Base-by-base conservation (phyloP, 345 rosid species). In the Anacardium occidentale region DNA sequence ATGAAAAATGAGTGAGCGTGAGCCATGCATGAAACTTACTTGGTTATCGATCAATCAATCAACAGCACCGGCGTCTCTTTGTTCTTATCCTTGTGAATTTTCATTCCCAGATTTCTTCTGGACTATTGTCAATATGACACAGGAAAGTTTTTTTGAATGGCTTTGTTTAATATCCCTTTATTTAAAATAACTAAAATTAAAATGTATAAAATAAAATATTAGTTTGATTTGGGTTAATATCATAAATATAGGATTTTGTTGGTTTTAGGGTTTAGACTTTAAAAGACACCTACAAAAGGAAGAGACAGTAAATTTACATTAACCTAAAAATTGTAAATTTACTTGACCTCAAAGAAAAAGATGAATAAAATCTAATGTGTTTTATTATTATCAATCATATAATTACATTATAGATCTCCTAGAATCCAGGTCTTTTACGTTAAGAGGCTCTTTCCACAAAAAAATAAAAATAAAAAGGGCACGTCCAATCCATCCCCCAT, bases 351-450 rank as follows among this genome's bases (percentile, higher is more conserved):
- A 4, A 25, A 47, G n/a, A 18, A 48, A 62, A 65, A n/a, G n/a
- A 8, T 4, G 14, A 20, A 47, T 25, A 8, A 24, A 34, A 48
- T 60, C 74, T 32, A 12, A 8, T 4, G 13, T 20, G 58, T 21
- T 64, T 7, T 2, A 1, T 52, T 52, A 51, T 63, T 37, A 60
- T 24, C 9, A 20, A 69, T 72, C n/a, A 47, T 42, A 29, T 29
- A 29, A 29, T 29, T 29, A 29, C 3, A 29, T 3, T 29, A 42
- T 45, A 11, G 59, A 73, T 80, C 70, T 73, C 78, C 77, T 73
- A 69, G 72, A 72, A 78, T 74, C 81, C 51, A 18, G 84, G 72
- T 73, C 75, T 73, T 80, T 63, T 55, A 76, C 70, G 68, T 76
- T 72, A 50, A 17, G 12, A 6, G 69, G 21, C 10, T 17, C 37